Base-by-base conservation (phyloP, 768 basidiomycete genomes). In the Tricholoma sp. region DNA sequence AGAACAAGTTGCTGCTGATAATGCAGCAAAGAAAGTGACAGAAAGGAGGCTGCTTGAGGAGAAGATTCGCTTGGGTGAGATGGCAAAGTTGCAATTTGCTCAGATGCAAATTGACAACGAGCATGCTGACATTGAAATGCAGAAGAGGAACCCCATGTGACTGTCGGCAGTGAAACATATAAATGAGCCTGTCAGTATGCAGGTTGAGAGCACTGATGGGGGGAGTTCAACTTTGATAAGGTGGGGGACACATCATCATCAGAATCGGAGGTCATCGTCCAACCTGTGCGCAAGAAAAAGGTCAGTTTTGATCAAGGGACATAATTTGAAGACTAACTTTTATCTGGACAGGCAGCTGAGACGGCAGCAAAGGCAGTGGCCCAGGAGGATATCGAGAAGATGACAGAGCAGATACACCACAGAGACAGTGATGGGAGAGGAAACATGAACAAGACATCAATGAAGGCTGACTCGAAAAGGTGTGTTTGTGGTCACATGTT, bases 301-400 rank as follows among this genome's bases (percentile, higher is more conserved):
- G 48, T 55, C 20, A 45, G 47, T 49, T 28, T 48, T 20, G 24
- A 48, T 20, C 18, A 20, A 48, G 45, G 45, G 17, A 48, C 45
- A 48, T 48, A 48, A 48, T 48, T 48, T 48, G 18, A 48, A 48
- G 45, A 48, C 45, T 48, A 31, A 48, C 45, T 20, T 48, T 31
- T 31, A 20, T 48, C 45, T 48, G 45, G 45, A 48, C 45, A 48
- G 45, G 45, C 45, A 48, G 45, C 45, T 48, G 45, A 48, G 45
- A 48, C 36, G 48, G 54, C 49, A 42, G 31, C 15, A 15, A 61
- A 59, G 52, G 28, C 45, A 41, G 44, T 18, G 17, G 31, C 56
- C 4, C 52, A 42, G 7, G 36, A 56, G n/a, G 58, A 58, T 15
- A 52, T 61, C 50, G 54, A 61, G 17, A 53, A 29, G 37, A 61